Evolutionary conservation across 805 yeast species (phyloP).

Genomic region (Monosporozyma unispora): DNA sequence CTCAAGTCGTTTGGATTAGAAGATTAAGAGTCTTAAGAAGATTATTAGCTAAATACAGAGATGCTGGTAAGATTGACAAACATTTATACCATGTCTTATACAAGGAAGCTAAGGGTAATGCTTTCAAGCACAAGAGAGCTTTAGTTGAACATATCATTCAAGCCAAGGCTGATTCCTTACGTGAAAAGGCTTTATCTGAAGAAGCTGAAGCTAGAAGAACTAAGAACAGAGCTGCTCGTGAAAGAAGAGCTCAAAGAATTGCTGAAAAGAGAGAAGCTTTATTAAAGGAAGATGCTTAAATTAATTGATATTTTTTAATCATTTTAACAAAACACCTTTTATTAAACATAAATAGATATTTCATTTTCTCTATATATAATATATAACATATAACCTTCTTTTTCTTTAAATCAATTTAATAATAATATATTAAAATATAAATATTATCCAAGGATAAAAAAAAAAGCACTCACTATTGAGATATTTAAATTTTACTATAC

Average conservation of each 20-base stretch:
- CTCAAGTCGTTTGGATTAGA: slow-evolving; percentile 98
- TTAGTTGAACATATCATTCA: slow-evolving; percentile 98
- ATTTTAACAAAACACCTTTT: background rate
- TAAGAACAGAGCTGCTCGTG: slow-evolving; percentile 98
- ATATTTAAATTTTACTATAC: background rate
- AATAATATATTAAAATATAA: background rate
- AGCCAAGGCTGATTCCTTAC: slow-evolving; percentile 99
- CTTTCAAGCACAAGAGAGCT: slow-evolving; percentile 99
- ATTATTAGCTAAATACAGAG: slow-evolving; percentile 96
- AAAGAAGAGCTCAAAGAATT: slow-evolving; percentile 94
- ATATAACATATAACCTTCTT: slow-evolving; percentile 1
- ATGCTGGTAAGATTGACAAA: slow-evolving; percentile 98
- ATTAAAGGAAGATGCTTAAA: slow-evolving; percentile 56
- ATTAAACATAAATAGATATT: background rate
- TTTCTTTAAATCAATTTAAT: slow-evolving; percentile 1
- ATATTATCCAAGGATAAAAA: background rate
- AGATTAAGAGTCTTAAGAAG: slow-evolving; percentile 99
- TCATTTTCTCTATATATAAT: background rate
- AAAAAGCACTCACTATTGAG: no score
- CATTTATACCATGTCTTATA: slow-evolving; percentile 96
- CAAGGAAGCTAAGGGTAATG: slow-evolving; percentile 98
- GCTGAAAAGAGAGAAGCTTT: slow-evolving; percentile 97
- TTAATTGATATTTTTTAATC: slow-evolving; percentile 1
- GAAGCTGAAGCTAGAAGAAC: slow-evolving; percentile 99
- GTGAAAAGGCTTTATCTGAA: slow-evolving; percentile 96